These are phyloP conservation scores for Ceratocystis lukuohia DNA, from an alignment of 2,329 filamentous ascomycete species.

Conservation along the genomic window DNA sequence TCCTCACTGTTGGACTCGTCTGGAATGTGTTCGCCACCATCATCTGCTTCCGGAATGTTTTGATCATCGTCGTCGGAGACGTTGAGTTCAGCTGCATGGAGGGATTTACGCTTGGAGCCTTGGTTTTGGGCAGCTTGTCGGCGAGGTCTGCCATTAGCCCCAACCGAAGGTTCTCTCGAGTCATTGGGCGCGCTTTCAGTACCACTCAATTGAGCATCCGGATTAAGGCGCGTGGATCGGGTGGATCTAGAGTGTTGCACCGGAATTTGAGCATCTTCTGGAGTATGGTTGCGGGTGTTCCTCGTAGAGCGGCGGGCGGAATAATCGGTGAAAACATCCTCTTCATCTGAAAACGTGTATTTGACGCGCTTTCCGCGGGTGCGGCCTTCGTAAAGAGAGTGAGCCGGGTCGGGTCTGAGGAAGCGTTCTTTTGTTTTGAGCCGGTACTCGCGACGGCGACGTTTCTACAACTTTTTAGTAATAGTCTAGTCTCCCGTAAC, in stretches of 20 bases:
- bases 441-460: slow-evolving; percentile 82
- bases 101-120: slow-evolving; percentile 32
- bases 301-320: slow-evolving; percentile 54
- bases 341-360: slow-evolving; percentile 89
- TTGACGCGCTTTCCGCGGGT: slow-evolving; percentile 92
- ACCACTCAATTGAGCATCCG: slow-evolving; percentile 39
- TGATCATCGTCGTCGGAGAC: slow-evolving; percentile 40
- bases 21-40: slow-evolving; percentile 53
- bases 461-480: slow-evolving; percentile 49
- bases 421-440: slow-evolving; percentile 77
- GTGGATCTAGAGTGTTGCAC: slow-evolving; percentile 14
- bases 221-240: slow-evolving; percentile 52
- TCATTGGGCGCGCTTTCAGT: slow-evolving; percentile 28
- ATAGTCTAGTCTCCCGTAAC: background rate
- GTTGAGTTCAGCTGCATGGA: slow-evolving; percentile 11
- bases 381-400: slow-evolving; percentile 88
- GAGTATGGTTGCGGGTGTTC: slow-evolving; percentile 50
- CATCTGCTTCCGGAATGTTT: slow-evolving; percentile 59
- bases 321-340: slow-evolving; percentile 53
- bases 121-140: slow-evolving; percentile 38
- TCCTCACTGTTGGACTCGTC: slow-evolving; percentile 43
- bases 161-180: slow-evolving; percentile 24
- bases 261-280: slow-evolving; percentile 4
- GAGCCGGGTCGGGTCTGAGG: slow-evolving; percentile 71
- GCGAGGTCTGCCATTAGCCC: slow-evolving; percentile 36